phyloP scores from a whole-genome alignment of 768 basidiomycete genomes.

The Suillus ampliporus region DNA sequence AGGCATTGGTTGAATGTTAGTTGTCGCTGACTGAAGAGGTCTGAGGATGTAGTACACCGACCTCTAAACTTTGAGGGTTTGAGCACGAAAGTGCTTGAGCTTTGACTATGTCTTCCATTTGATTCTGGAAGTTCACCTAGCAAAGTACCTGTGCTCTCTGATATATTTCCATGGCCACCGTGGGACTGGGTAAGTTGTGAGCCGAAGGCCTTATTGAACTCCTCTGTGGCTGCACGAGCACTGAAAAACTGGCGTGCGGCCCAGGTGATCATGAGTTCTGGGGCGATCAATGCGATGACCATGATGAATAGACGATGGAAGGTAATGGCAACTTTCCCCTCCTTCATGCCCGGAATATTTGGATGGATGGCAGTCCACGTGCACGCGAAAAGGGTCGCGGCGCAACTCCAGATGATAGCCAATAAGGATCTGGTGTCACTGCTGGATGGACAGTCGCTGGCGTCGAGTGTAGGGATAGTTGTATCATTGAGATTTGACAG shows the following conservation, averaged over 20 bases:
- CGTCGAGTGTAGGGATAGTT: no score
- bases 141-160: neutral
- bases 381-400: slow-evolving; percentile 28
- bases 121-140: no score
- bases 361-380: no score
- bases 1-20: neutral
- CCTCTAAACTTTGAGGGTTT: neutral
- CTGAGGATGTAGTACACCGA: neutral
- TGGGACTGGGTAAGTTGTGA: neutral
- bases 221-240: slow-evolving; percentile 11
- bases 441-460: neutral
- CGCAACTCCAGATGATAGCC: slow-evolving; percentile 31
- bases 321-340: neutral
- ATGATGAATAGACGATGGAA: slow-evolving; percentile 16
- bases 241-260: slow-evolving; percentile 24
- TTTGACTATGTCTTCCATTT: no score
- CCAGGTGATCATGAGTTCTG: slow-evolving; percentile 28
- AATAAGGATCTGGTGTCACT: slow-evolving; percentile 9
- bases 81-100: no score
- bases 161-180: neutral
- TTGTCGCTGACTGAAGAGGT: neutral
- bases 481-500: no score
- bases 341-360: slow-evolving; percentile 1
- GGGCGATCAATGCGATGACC: slow-evolving; percentile 24
- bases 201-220: neutral